These are phyloP conservation scores for Tulasnella sp. DNA, from an alignment of 768 basidiomycete genomes.

Conservation along the genomic window DNA sequence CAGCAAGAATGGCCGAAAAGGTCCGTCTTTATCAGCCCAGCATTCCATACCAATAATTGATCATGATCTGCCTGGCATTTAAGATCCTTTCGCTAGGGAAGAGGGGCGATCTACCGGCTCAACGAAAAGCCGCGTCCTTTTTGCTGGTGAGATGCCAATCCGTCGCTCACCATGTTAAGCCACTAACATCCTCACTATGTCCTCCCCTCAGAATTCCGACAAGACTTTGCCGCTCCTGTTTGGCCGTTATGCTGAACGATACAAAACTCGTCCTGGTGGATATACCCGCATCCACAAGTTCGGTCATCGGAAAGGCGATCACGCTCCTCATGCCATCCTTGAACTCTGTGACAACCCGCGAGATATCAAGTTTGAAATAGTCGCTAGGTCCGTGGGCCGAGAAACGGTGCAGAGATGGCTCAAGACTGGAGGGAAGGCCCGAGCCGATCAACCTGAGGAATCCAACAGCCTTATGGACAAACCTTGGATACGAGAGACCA, in stretches of 20 bases:
- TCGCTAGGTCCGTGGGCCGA: conserved; percentile 77
- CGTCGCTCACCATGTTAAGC: neutral
- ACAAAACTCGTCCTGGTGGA: conserved; percentile 73
- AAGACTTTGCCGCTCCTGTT: conserved; percentile 74
- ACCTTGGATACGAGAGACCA: conserved; percentile 47
- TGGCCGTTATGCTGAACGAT: conserved; percentile 65
- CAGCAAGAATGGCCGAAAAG: conserved; percentile 89
- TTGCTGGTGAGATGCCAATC: conserved; percentile 39
- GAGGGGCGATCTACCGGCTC: conserved; percentile 60
- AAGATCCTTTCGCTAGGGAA: conserved; percentile 50
- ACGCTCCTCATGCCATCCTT: conserved; percentile 83
- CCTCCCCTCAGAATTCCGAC: conserved; percentile 41
- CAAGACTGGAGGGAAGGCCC: conserved; percentile 28
- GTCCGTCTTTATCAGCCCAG: conserved; percentile 32
- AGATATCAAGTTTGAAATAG: conserved; percentile 82
- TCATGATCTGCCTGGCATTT: neutral
- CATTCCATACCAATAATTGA: neutral
- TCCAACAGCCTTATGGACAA: conserved; percentile 30
- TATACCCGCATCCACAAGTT: conserved; percentile 91
- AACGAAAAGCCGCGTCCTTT: conserved; percentile 64
- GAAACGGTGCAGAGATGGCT: conserved; percentile 33
- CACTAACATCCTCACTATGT: neutral
- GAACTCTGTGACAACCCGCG: conserved; percentile 91
- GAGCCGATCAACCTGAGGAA: conserved; percentile 42
- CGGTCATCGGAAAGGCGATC: conserved; percentile 84